Base-by-base conservation (phyloP, 176 grass and related monocot species). In the Hyparrhenia diplandra region DNA sequence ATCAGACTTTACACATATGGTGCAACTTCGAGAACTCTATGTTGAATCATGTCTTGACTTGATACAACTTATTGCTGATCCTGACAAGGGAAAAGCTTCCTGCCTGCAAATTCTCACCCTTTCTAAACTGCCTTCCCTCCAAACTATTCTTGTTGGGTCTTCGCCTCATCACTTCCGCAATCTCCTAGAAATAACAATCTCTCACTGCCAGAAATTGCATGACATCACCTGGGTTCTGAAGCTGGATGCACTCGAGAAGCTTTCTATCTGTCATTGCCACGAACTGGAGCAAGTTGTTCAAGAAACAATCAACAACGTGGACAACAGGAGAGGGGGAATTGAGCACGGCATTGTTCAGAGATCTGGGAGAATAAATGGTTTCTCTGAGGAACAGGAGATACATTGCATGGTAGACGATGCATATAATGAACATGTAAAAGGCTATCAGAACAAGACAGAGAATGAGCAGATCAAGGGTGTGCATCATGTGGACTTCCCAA, bases 201-300 rank as follows among this genome's bases (percentile, higher is more conserved):
- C 65, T 5, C 59, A 74, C 59, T 93, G 82, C 73, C 87, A 74
- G 70, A 82, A 88, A 25, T 77, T 93, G 79, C 45, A 80, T 3
- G 12, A 88, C 12, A 49, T 85, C 8, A 83, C 73, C 10, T 93
- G 88, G 91, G 85, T 88, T 78, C 59, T 85, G 62, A 74, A 75
- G 30, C 85, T 93, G 17, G 74, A 90, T 30, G 67, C 77, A 90
- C 36, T n/a, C n/a, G 91, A 93, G 41, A 90, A 84, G 57, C 85
- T 93, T 74, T 43, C 77, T 57, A 82, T 93, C 12, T 80, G 27
- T 43, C 59, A 82, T 30, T 93, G 91, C 30, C 5, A 90, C 32
- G 78, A 66, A 64, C 67, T 93, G 69, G 85, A 64, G 42, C 68
- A 83, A 74, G 65, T 93, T 80, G 69, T 86, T 80, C 45, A 67